Conservation (phyloP, 768 basidiomycete species). For the Arthromyces matolae region DNA sequence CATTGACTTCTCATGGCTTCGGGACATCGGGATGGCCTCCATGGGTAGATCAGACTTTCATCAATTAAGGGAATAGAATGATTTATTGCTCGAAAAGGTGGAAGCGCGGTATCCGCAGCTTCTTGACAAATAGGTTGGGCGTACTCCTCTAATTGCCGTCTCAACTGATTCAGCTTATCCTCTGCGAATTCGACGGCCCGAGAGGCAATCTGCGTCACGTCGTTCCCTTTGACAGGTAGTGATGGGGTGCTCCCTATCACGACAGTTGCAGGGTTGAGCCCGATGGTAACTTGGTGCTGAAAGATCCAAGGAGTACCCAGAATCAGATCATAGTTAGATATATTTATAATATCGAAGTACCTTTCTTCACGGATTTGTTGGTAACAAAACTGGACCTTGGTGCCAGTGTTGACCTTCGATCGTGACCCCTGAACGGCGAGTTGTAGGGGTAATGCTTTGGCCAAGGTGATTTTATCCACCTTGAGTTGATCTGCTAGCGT, state of each 20-base stretch:
- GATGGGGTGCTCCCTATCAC: slow-evolving; percentile 20
- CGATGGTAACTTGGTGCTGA: slow-evolving; percentile 25
- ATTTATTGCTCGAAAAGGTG: slow-evolving; percentile 36
- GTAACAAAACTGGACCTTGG: slow-evolving; percentile 26
- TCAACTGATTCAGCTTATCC: slow-evolving; percentile 12
- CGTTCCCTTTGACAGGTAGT: slow-evolving; percentile 18
- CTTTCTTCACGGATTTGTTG: slow-evolving; percentile 30
- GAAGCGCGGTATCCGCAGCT: slow-evolving; percentile 28
- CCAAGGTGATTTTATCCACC: slow-evolving; percentile 19
- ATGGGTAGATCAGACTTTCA: slow-evolving; percentile 22
- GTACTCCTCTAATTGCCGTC: slow-evolving; percentile 19
- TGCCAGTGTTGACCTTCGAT: slow-evolving; percentile 29
- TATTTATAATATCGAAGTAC: slow-evolving; percentile 34
- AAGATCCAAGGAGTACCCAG: no score
- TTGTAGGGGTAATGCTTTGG: slow-evolving; percentile 29
- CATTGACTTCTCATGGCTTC: slow-evolving; percentile 30
- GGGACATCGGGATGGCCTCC: slow-evolving; percentile 34
- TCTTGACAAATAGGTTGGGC: slow-evolving; percentile 23
- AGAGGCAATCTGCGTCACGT: slow-evolving; percentile 8
- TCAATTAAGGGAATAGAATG: slow-evolving; percentile 37
- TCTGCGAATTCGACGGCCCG: slow-evolving; percentile 5
- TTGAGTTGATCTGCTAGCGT: slow-evolving; percentile 38
- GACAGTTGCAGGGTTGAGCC: slow-evolving; percentile 20
- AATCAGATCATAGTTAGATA: slow-evolving; percentile 37
- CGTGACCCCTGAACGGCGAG: slow-evolving; percentile 39